These are phyloP conservation scores for Blastobotrys malaysiensis DNA, from an alignment of 1,139 yeast species.

Conservation along the genomic window DNA sequence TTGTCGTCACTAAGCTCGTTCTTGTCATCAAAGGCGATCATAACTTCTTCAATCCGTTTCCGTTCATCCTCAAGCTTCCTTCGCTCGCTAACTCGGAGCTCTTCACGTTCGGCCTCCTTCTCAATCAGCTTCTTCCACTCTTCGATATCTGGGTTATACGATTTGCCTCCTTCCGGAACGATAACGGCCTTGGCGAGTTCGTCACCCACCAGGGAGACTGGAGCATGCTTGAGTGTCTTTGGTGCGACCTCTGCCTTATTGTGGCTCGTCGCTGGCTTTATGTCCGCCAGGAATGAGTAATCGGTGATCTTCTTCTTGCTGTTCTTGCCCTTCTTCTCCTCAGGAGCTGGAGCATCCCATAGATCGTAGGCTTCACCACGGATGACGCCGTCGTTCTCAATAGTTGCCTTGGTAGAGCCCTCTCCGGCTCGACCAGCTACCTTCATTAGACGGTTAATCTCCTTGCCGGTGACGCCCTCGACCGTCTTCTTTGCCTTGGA, in stretches of 20 bases:
- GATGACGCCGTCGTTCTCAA: conserved; percentile 59
- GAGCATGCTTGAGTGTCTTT: conserved; percentile 48
- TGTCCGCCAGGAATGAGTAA: conserved; percentile 15
- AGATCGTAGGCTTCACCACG: conserved; percentile 52
- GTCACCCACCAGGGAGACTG: conserved; percentile 41
- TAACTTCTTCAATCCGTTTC: conserved; percentile 57
- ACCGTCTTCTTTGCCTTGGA: conserved; percentile 39
- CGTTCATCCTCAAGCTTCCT: conserved; percentile 53
- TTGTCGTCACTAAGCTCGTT: conserved; percentile 37
- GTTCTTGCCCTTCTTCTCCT: conserved; percentile 22
- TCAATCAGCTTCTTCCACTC: conserved; percentile 74
- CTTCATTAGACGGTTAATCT: conserved; percentile 63
- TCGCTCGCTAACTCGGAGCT: conserved; percentile 60
- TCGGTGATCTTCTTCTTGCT: conserved; percentile 19
- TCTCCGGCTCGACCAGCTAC: conserved; percentile 72
- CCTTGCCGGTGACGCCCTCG: conserved; percentile 64
- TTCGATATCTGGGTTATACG: conserved; percentile 84
- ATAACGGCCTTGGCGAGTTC: conserved; percentile 37
- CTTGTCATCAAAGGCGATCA: conserved; percentile 46
- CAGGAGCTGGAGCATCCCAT: conserved; percentile 50
- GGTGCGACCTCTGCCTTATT: conserved; percentile 21
- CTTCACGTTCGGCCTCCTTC: conserved; percentile 61
- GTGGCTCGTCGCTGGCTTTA: conserved; percentile 18
- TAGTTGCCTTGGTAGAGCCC: conserved; percentile 41
- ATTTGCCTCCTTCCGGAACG: conserved; percentile 78